Evolutionary conservation across 768 basidiomycete genomes (phyloP), one percentile per base, ranked within the genome.

Genomic region (Tricholoma furcatifolium): DNA sequence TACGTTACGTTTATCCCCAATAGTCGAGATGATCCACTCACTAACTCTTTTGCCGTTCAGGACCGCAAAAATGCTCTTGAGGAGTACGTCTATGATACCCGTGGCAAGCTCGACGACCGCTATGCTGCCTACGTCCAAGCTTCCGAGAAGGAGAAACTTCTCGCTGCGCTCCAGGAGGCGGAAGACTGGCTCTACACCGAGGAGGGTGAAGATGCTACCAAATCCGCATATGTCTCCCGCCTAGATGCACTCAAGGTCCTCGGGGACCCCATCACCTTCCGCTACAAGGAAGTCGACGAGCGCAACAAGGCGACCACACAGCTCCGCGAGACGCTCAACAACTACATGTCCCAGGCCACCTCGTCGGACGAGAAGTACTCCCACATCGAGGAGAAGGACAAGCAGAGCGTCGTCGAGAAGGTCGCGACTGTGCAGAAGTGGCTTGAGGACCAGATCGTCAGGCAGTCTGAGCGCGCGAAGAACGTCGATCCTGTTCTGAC

Each of bases 171-270:
- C 30, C 75, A 80, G 51, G 86, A 86, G 57, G 85, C 93, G 6
- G 95, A 98, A 69, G 91, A 96, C 66, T 99, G 96, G 96, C 80
- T 99, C 27, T 98, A 98, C 84, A 82, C 85, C 34, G 95, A 98
- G 56, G 97, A 98, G 83, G 95, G 80, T 61, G 96, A 98, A 73
- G 94, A 98, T 53, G 91, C 96, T 34, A 83, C 82, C 65, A 99
- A 98, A 73, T 96, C 93, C 0, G 90, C 88, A n/a, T 98, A 99
- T 72, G 86, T 93, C 61, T 59, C 77, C 31, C 86, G 88, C 50
- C 83, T 98, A 54, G 91, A 94, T 58, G 74, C 77, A 3, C 85
- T 97, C 69, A 93, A 95, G 71, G 80, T 72, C 41, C 77, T 94
- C 58, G 94, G 94, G 24, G 91, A 93, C 76, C 91, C 90, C 43